Percentiles rank a stretch among this genome's conserved stretches.
These are phyloP conservation scores for Penicillium pulvis DNA, from an alignment of 495 filamentous ascomycete genomes.

Conservation along the genomic window DNA sequence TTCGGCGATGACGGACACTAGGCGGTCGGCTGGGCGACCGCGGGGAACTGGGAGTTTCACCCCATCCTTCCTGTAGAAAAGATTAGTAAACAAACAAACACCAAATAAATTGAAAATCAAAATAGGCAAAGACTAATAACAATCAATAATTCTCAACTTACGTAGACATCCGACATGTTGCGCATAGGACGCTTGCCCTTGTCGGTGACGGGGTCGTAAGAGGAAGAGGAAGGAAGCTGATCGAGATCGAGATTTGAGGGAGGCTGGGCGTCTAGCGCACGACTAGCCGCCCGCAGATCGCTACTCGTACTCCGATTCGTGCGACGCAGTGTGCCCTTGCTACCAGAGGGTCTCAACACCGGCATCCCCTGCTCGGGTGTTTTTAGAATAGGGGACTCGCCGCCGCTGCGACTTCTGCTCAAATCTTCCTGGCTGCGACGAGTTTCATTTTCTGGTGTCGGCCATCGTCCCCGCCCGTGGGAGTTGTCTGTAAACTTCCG, in stretches of 20 bases:
- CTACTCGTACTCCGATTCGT: slow-evolving; percentile 74
- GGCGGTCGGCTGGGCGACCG: slow-evolving; percentile 93
- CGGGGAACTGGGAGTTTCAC: slow-evolving; percentile 87
- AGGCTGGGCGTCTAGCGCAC: slow-evolving; percentile 33
- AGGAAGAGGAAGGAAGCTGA: slow-evolving; percentile 59
- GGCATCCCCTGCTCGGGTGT: slow-evolving; percentile 40
- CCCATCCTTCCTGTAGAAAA: slow-evolving; percentile 78
- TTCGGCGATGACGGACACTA: slow-evolving; percentile 92
- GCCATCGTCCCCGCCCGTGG: slow-evolving; percentile 52
- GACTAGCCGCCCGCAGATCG: slow-evolving; percentile 74
- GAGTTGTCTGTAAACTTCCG: slow-evolving; percentile 55
- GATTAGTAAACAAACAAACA: slow-evolving; percentile 33
- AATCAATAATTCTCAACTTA: slow-evolving; percentile 55
- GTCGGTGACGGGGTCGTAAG: slow-evolving; percentile 76
- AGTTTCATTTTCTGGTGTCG: slow-evolving; percentile 49
- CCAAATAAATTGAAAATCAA: slow-evolving; percentile 20
- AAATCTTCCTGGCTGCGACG: slow-evolving; percentile 28
- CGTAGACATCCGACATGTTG: slow-evolving; percentile 92
- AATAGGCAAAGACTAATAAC: slow-evolving; percentile 15
- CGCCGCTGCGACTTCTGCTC: slow-evolving; percentile 41
- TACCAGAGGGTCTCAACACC: slow-evolving; percentile 37
- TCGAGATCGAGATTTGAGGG: slow-evolving; percentile 41
- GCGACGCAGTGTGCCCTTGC: slow-evolving; percentile 60
- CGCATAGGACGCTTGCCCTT: slow-evolving; percentile 81
- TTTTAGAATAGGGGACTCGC: slow-evolving; percentile 18